Conservation (phyloP, 257 asterid genomes). For the Salvia hispanica region DNA sequence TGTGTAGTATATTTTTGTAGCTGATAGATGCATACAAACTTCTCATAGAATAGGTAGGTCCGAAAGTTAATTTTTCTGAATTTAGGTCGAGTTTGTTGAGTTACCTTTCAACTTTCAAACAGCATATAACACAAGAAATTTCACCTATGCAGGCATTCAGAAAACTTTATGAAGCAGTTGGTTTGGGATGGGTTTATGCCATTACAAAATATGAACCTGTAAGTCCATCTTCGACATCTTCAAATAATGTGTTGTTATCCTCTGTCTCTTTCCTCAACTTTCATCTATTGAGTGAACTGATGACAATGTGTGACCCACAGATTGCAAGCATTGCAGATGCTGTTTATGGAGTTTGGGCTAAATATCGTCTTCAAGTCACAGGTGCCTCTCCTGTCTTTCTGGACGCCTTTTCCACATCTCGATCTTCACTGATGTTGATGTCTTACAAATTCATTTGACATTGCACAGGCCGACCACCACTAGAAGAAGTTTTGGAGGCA, state of each 20-base stretch:
- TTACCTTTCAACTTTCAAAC: neutral
- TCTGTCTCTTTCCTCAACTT: neutral
- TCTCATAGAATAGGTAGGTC: neutral
- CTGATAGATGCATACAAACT: neutral
- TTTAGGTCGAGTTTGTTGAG: neutral
- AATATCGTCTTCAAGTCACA: conserved; percentile 83
- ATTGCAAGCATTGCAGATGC: conserved; percentile 73
- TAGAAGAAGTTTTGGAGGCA: conserved; percentile 74
- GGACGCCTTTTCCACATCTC: neutral
- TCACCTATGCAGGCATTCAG: conserved; percentile 67
- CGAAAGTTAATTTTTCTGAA: neutral
- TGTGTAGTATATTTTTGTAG: neutral
- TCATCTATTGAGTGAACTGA: neutral
- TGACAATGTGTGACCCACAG: conserved; percentile 42
- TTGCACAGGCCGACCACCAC: conserved; percentile 77
- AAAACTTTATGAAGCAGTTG: conserved; percentile 78
- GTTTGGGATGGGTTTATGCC: conserved; percentile 90
- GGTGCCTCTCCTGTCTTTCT: conserved; percentile 39
- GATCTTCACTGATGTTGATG: neutral
- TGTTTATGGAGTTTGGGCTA: conserved; percentile 83
- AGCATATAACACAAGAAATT: neutral
- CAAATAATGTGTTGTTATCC: neutral
- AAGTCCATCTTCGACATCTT: conserved; percentile 38
- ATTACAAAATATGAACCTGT: conserved; percentile 88
- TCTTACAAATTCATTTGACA: conserved; percentile 5